A percentile compares a stretch with the other conserved stretches of the same genome.
Evolutionary conservation across 345 rosid genomes (phyloP).

Genomic region (Eutrema heterophyllum): DNA sequence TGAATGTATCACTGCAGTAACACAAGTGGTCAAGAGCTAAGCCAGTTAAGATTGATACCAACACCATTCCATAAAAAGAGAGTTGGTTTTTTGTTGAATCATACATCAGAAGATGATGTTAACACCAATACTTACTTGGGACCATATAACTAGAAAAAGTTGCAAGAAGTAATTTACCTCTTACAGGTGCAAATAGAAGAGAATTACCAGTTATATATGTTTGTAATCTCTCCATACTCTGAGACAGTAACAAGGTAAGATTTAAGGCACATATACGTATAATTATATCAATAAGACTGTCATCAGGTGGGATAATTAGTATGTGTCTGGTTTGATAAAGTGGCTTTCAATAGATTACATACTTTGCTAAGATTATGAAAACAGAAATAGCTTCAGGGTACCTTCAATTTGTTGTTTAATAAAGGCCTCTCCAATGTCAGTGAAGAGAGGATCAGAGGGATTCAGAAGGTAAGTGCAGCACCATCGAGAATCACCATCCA

Average conservation of each 20-base stretch:
- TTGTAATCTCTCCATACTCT: conserved; percentile 96
- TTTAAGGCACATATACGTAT: not conserved
- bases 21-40: not conserved
- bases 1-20: conserved; percentile 81
- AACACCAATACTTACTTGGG: not conserved
- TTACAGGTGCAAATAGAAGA: conserved; percentile 5
- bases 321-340: not conserved
- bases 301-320: not conserved
- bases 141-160: not conserved
- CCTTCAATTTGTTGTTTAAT: conserved; percentile 72
- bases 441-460: conserved; percentile 85
- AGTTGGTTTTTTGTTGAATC: not conserved
- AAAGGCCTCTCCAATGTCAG: conserved; percentile 85
- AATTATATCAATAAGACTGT: conserved; percentile 1
- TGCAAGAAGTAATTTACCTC: not conserved
- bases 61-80: not conserved
- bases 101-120: not conserved
- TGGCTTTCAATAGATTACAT: not conserved
- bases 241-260: conserved; percentile 27
- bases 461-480: conserved; percentile 93
- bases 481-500: conserved; percentile 79
- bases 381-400: conserved; percentile 23
- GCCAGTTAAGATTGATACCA: not conserved
- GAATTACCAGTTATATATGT: conserved; percentile 87
- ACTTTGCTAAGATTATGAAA: not conserved